A percentile compares a stretch with the other conserved stretches of the same genome.
phyloP scores from a whole-genome alignment of 768 basidiomycete species.

The Polyporus arcularius region DNA sequence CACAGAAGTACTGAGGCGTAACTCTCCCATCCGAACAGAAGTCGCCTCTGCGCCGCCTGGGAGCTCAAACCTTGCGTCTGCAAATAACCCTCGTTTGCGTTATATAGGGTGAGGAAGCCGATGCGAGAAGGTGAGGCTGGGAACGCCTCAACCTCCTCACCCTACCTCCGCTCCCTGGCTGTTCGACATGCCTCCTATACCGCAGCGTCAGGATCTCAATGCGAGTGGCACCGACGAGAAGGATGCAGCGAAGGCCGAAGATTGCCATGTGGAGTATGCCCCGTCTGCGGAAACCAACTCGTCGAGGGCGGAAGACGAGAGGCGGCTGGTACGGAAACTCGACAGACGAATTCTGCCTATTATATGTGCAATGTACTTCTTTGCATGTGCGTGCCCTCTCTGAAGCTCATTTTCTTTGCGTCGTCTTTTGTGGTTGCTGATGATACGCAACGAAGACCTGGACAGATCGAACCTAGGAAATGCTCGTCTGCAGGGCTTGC shows the following conservation, averaged over 20 bases:
- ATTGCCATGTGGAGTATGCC: neutral
- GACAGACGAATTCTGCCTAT: conserved; percentile 71
- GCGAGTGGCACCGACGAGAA: neutral
- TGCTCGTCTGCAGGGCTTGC: conserved; percentile 72
- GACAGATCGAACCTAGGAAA: conserved; percentile 82
- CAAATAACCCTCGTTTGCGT: no score
- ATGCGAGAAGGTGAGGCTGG: no score
- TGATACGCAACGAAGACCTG: conserved; percentile 40
- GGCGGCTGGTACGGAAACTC: conserved; percentile 59
- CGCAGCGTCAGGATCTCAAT: no score
- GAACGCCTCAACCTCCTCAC: no score
- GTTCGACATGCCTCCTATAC: no score
- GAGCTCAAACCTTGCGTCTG: no score
- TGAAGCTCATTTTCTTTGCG: no score
- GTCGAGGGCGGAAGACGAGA: conserved; percentile 41
- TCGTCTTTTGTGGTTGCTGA: neutral
- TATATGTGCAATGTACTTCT: conserved; percentile 71
- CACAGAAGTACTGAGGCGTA: no score
- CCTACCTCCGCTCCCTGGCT: no score
- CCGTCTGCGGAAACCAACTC: neutral
- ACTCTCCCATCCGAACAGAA: no score
- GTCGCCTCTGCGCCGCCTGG: no score
- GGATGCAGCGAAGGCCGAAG: neutral
- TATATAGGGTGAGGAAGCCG: no score
- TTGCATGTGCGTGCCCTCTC: conserved; percentile 67